Evolutionary conservation across 2,329 filamentous ascomycete genomes (phyloP).

Genomic region (Epicoccum nigrum): DNA sequence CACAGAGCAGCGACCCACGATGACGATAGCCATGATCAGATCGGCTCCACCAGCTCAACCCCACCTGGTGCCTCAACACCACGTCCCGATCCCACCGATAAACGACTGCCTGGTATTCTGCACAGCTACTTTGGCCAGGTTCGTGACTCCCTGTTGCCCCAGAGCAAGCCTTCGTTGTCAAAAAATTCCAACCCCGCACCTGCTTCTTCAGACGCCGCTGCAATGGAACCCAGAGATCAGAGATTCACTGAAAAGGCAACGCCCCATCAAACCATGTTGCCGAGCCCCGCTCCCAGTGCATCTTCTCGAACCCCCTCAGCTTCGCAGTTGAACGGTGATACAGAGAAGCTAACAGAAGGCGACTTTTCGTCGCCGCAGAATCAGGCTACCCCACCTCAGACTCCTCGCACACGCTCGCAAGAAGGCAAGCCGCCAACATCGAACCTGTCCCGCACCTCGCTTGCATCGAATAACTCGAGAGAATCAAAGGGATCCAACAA

Average conservation of each 20-base stretch:
- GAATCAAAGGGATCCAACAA: conserved; percentile 28
- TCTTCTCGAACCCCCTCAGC: conserved; percentile 55
- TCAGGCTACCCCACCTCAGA: conserved; percentile 93
- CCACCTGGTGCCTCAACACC: conserved; percentile 92
- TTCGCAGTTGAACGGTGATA: conserved; percentile 70
- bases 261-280: conserved; percentile 59
- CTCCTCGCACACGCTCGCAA: conserved; percentile 82
- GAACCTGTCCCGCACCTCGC: conserved; percentile 59
- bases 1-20: conserved; percentile 66
- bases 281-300: conserved; percentile 56
- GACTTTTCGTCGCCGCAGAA: conserved; percentile 62
- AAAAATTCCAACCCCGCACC: conserved; percentile 46
- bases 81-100: conserved; percentile 90
- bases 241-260: conserved; percentile 18
- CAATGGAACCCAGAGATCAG: conserved; percentile 30
- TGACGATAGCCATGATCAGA: conserved; percentile 73
- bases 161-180: conserved; percentile 47
- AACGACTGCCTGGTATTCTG: conserved; percentile 93
- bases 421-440: conserved; percentile 54
- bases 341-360: conserved; percentile 89
- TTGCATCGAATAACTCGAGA: conserved; percentile 51
- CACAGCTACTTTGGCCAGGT: conserved; percentile 98
- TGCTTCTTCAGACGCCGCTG: conserved; percentile 23
- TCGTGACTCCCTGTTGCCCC: conserved; percentile 71
- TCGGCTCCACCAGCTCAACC: conserved; percentile 80